Evolutionary conservation across 2,329 filamentous ascomycete genomes (phyloP).

Genomic region (Microdochium bolleyi): DNA sequence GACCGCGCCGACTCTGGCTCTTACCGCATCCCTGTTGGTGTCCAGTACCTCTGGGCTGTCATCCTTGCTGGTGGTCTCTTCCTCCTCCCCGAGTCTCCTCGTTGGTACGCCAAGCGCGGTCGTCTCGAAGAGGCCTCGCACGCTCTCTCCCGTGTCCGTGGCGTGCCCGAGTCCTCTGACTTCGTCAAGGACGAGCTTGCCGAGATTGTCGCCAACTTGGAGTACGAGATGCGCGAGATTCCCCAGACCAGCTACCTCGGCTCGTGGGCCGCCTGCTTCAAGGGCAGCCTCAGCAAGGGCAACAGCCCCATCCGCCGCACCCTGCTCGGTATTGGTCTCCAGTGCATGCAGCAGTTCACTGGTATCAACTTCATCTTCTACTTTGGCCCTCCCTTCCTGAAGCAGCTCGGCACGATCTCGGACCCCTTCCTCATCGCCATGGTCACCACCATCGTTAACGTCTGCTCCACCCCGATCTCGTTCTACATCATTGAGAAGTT

Average conservation of each 20-base stretch:
- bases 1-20: slow-evolving; percentile 48
- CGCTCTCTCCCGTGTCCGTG: slow-evolving; percentile 53
- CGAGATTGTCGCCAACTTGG: slow-evolving; percentile 68
- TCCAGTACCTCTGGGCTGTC: slow-evolving; percentile 52
- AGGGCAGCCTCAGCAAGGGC: slow-evolving; percentile 43
- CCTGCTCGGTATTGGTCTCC: slow-evolving; percentile 41
- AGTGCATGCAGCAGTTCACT: slow-evolving; percentile 22
- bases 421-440: slow-evolving; percentile 67
- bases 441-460: slow-evolving; percentile 71
- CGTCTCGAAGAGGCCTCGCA: slow-evolving; percentile 50
- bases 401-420: slow-evolving; percentile 52
- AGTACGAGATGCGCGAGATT: slow-evolving; percentile 56
- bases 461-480: slow-evolving; percentile 61
- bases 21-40: slow-evolving; percentile 63
- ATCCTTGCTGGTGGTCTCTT: slow-evolving; percentile 27
- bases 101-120: slow-evolving; percentile 64
- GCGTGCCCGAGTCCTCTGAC: slow-evolving; percentile 55
- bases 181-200: slow-evolving; percentile 62
- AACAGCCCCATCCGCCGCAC: slow-evolving; percentile 51
- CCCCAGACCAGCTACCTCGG: slow-evolving; percentile 47
- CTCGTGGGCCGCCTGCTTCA: slow-evolving; percentile 54
- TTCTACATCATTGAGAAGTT: slow-evolving; percentile 65
- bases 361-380: slow-evolving; percentile 74
- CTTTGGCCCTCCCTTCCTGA: slow-evolving; percentile 64
- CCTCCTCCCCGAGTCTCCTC: slow-evolving; percentile 55